Evolutionary conservation across 257 asterid genomes (phyloP), one percentile per base, ranked within the genome.

Genomic region (Mentha longifolia): DNA sequence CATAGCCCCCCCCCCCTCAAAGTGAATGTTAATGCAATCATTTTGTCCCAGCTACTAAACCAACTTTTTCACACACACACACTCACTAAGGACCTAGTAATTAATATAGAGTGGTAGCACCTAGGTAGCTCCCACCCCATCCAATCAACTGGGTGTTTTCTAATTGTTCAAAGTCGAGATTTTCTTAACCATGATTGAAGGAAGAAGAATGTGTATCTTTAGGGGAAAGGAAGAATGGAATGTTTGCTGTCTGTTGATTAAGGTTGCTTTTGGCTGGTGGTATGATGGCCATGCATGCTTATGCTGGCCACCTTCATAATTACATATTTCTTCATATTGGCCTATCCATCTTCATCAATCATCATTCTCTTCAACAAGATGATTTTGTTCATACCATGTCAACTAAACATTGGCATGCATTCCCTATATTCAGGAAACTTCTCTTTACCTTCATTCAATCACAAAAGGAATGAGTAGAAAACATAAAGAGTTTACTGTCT

Each of bases 381-480:
- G 52, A 50, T 67, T 37, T 6, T 67, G 61, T 16, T 50, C 60
- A 22, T 20, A 19, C 10, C 39, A 52, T 19, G 33, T 9, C 9
- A 19, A 19, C 25, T 12, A 55, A 10, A 55, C 35, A 55, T 55
- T 22, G 70, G 45, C 45, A 46, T 46, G n/a, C 46, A 66, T 2
- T 7, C 61, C 72, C 45, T 62, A 52, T 67, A 6, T 35, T 67
- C 61, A 12, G 51, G 73, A 51, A 17, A 50, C 49, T 50, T 50
- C 39, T 10, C 19, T 13, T 56, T 56, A 13, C 7, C 17, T 46
- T 3, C 9, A 20, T 9, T 19, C 20, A 2, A 28, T 28, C 31
- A 28, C 31, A 28, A 28, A 28, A 28, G 2, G 2, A 28, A 22
- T 22, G 25, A 22, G 25, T 0, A 2, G 25, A 0, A 22, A 22